A percentile compares a stretch with the other conserved stretches of the same genome.
Conservation (phyloP, 768 basidiomycete genomes). For the Sporobolomyces pararoseus region DNA sequence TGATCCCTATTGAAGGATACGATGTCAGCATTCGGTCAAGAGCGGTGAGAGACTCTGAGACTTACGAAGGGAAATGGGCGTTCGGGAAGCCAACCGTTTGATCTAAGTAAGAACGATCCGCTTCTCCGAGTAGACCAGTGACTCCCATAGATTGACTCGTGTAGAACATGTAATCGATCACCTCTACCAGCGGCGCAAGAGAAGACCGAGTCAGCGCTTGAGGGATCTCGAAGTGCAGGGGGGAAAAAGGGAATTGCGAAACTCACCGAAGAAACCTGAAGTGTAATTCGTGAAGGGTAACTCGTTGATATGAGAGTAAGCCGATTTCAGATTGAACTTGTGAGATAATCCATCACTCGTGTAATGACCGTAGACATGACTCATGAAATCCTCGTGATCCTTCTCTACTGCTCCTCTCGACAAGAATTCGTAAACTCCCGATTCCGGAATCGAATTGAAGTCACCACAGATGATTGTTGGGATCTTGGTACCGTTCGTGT, state of each 20-base stretch:
- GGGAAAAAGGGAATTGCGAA: background rate
- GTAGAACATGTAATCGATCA: constrained; percentile 94
- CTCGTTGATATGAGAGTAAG: constrained; percentile 62
- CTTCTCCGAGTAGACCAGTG: constrained; percentile 79
- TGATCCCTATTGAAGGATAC: constrained; percentile 31
- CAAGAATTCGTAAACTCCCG: constrained; percentile 88
- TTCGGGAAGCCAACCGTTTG: constrained; percentile 96
- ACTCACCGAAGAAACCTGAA: constrained; percentile 60
- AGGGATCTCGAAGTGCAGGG: too few species aligned
- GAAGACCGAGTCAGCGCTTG: background rate
- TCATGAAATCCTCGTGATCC: constrained; percentile 87
- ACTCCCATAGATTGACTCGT: constrained; percentile 67
- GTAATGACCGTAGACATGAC: constrained; percentile 83
- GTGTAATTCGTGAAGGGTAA: constrained; percentile 82
- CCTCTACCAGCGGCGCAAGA: constrained; percentile 53
- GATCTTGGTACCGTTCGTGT: constrained; percentile 80
- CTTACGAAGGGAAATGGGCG: constrained; percentile 77
- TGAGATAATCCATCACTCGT: constrained; percentile 85
- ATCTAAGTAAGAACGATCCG: constrained; percentile 76
- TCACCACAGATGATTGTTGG: constrained; percentile 90
- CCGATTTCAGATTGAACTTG: constrained; percentile 73
- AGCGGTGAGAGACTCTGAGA: background rate
- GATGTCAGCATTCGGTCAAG: constrained; percentile 8
- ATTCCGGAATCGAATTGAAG: constrained; percentile 81
- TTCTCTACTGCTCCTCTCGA: constrained; percentile 60